These are phyloP conservation scores for Dichotomopilus funicola DNA, from an alignment of 2,329 filamentous ascomycete species.

Conservation along the genomic window DNA sequence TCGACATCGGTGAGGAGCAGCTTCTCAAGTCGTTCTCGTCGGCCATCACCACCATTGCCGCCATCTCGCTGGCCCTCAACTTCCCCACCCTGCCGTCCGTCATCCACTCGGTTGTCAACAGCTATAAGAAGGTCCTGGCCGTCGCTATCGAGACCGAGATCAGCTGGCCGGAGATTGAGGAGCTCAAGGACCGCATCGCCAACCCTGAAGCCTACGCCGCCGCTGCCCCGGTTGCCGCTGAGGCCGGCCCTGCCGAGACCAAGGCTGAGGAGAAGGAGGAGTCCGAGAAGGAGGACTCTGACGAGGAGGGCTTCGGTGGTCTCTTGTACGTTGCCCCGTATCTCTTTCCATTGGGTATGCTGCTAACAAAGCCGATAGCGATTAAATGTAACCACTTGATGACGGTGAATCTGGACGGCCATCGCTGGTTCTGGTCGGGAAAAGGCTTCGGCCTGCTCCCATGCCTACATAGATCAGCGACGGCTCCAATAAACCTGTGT, in stretches of 20 bases:
- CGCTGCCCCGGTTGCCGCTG: slow-evolving; percentile 61
- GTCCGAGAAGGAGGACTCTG: slow-evolving; percentile 64
- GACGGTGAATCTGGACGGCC: slow-evolving; percentile 36
- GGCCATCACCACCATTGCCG: slow-evolving; percentile 81
- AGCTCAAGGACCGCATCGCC: slow-evolving; percentile 99
- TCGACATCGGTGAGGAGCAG: slow-evolving; percentile 94
- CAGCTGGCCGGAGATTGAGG: slow-evolving; percentile 90
- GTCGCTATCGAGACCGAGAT: slow-evolving; percentile 86
- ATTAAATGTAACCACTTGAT: slow-evolving; percentile 42
- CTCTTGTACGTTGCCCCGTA: slow-evolving; percentile 53
- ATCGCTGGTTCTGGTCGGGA: slow-evolving; percentile 38
- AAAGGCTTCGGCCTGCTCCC: slow-evolving; percentile 36
- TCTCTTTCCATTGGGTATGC: neutral
- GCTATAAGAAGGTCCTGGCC: slow-evolving; percentile 93
- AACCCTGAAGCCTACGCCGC: slow-evolving; percentile 96
- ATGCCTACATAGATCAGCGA: slow-evolving; percentile 43
- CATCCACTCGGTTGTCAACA: slow-evolving; percentile 93
- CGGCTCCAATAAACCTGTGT: slow-evolving; percentile 38
- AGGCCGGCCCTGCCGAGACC: slow-evolving; percentile 46
- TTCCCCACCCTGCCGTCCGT: slow-evolving; percentile 95
- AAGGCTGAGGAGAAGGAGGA: slow-evolving; percentile 57
- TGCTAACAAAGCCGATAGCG: slow-evolving; percentile 41
- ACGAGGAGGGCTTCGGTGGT: slow-evolving; percentile 66
- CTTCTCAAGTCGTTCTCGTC: slow-evolving; percentile 75
- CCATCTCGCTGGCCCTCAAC: slow-evolving; percentile 84